phyloP scores from a whole-genome alignment of 306 rosid species.

The Casuarina cunninghamiana region DNA sequence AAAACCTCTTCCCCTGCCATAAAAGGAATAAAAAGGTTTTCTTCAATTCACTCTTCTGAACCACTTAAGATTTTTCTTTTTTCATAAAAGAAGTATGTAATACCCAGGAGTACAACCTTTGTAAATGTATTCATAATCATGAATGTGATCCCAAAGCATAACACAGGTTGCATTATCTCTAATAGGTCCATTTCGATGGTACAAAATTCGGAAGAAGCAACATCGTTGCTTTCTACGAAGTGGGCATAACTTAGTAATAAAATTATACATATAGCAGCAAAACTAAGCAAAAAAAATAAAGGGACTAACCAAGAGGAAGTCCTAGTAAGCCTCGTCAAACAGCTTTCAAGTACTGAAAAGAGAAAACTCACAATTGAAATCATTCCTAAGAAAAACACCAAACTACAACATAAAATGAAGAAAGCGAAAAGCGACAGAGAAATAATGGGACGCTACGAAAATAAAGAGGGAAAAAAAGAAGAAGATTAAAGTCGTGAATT shows the following conservation, averaged over 20 bases:
- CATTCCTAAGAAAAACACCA: background rate
- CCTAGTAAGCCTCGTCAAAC: slow-evolving; percentile 76
- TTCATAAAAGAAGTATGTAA: background rate
- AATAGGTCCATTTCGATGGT: too few species aligned
- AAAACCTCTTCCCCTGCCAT: too few species aligned
- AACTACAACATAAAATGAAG: background rate
- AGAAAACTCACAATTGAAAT: background rate
- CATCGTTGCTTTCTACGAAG: background rate
- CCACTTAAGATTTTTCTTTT: background rate
- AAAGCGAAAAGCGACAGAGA: background rate
- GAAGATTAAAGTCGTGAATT: background rate
- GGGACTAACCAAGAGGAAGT: slow-evolving; percentile 70
- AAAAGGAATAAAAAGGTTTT: too few species aligned
- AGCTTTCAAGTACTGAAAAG: slow-evolving; percentile 66
- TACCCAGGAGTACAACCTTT: background rate
- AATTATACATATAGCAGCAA: background rate
- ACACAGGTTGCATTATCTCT: too few species aligned
- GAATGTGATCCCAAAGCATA: too few species aligned
- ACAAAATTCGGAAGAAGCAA: too few species aligned
- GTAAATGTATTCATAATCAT: too few species aligned
- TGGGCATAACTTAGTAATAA: background rate
- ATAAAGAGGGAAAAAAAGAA: background rate
- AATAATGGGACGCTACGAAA: background rate
- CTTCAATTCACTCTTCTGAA: background rate
- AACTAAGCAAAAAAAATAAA: background rate